Evolutionary conservation across 1,139 yeast genomes (phyloP).

Genomic region (Scheffersomyces lignicola): DNA sequence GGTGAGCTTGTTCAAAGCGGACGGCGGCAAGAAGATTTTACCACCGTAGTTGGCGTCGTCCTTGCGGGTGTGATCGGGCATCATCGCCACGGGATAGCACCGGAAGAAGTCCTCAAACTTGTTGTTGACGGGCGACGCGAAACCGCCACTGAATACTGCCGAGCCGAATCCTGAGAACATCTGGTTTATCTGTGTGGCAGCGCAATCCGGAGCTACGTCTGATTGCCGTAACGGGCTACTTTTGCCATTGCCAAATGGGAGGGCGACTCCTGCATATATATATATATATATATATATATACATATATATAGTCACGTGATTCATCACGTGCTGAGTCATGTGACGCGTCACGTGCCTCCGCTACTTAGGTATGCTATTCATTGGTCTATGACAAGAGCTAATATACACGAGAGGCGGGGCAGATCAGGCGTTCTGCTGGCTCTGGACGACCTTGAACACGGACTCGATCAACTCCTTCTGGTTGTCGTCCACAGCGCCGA

Average conservation of each 20-base stretch:
- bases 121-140: constrained; percentile 30
- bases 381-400: too few relatives aligned
- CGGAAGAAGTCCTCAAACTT: constrained; percentile 80
- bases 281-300: too few relatives aligned
- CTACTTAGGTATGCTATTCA: too few relatives aligned
- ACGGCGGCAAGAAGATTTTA: constrained; percentile 90
- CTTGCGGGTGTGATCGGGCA: constrained; percentile 77
- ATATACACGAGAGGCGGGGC: too few relatives aligned
- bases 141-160: constrained; percentile 38
- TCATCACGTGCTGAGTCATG: too few relatives aligned
- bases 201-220: too few relatives aligned
- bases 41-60: constrained; percentile 95
- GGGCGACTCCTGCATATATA: too few relatives aligned
- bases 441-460: constrained; percentile 26
- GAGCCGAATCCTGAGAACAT: constrained; percentile 52
- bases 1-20: constrained; percentile 84
- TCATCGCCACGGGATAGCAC: constrained; percentile 89
- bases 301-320: too few relatives aligned
- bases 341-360: too few relatives aligned
- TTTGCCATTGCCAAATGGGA: too few relatives aligned
- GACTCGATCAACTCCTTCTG: constrained; percentile 35
- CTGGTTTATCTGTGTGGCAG: too few relatives aligned
- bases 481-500: constrained; percentile 35
- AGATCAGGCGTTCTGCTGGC: constrained; percentile 5
- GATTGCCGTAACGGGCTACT: too few relatives aligned